Evolutionary conservation across 805 yeast species (phyloP).

Genomic region (Starmerella stigmatis): DNA sequence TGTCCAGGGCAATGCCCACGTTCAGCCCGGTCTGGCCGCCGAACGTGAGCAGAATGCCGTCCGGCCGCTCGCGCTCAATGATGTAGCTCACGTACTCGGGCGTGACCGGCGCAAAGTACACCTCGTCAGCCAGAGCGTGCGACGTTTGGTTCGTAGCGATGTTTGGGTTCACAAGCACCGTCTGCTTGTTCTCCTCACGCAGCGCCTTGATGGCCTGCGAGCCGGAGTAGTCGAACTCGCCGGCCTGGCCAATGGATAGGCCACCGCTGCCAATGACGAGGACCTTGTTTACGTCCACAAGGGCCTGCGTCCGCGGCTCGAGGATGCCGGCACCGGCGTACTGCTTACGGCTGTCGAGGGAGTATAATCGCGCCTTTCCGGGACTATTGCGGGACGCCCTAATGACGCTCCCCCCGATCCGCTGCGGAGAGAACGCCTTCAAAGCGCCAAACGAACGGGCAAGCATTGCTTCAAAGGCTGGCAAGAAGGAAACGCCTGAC

Average conservation of each 20-base stretch:
- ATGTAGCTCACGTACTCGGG: slow-evolving; percentile 92
- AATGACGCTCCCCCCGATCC: slow-evolving; percentile 11
- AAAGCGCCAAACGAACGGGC: slow-evolving; percentile 16
- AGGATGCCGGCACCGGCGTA: slow-evolving; percentile 35
- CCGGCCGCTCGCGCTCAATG: slow-evolving; percentile 92
- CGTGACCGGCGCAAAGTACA: slow-evolving; percentile 91
- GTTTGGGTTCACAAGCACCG: slow-evolving; percentile 86
- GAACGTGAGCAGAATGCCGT: slow-evolving; percentile 88
- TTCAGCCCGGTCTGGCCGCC: slow-evolving; percentile 98
- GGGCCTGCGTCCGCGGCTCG: slow-evolving; percentile 28
- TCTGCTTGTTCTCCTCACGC: slow-evolving; percentile 74
- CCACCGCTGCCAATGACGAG: slow-evolving; percentile 96
- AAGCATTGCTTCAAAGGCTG: slow-evolving; percentile 8
- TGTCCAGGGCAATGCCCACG: slow-evolving; percentile 89
- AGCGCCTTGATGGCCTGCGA: slow-evolving; percentile 96
- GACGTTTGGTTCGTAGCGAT: slow-evolving; percentile 96
- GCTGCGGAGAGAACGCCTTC: slow-evolving; percentile 11
- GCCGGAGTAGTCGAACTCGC: slow-evolving; percentile 91
- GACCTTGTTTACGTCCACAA: slow-evolving; percentile 79
- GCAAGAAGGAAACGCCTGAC: neutral
- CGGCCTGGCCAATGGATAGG: slow-evolving; percentile 94
- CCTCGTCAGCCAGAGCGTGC: slow-evolving; percentile 88
- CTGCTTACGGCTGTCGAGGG: slow-evolving; percentile 18
- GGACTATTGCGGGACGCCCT: slow-evolving; percentile 20
- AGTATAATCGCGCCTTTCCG: slow-evolving; percentile 19